Evolutionary conservation across 2,329 filamentous ascomycete genomes (phyloP), one percentile per base, ranked within the genome.

Genomic region (Aspergillus sp.): DNA sequence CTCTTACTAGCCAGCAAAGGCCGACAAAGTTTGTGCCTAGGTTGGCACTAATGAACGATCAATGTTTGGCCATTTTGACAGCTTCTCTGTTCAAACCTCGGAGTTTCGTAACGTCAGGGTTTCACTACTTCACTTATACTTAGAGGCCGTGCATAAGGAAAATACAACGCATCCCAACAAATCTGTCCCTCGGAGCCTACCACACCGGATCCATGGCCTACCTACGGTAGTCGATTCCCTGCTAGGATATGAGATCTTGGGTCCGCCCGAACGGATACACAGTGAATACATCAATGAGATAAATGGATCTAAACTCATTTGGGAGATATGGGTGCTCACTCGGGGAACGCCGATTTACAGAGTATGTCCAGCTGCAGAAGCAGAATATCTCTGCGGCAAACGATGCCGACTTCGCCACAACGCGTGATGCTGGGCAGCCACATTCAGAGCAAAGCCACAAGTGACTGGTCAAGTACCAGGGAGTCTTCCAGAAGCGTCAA

Each of bases 11-110:
- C 36, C 36, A 42, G 36, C 36, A 49, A 47, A 50, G 24, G 32
- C 11, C 26, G 24, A 49, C 39, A 51, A 52, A 26, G 55, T 47
- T 39, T 55, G 47, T 42, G 36, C 31, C 58, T 49, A 45, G 49
- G 49, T 49, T 39, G 51, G 22, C 49, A 39, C 47, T 57, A 57
- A 57, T 31, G 20, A 31, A 45, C 51, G 51, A 45, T 20, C 46
- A 20, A 31, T 57, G 56, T 20, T 57, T 39, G 46, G 46, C 32
- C 14, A 24, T 14, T 55, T 55, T 57, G 58, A 60, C 58, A 58
- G 58, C 52, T 60, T 51, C 42, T 26, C 50, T 47, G 22, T 11
- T n/a, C 45, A 24, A 47, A 22, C 18, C 14, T 47, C 45, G 45
- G 45, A 47, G 45, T 47, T 47, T 47, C 45, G n/a, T 42, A 14